Evolutionary conservation across 75 land plant species (phyloP), one percentile per base, ranked within the genome.

Genomic region (Larix kaempferi): DNA sequence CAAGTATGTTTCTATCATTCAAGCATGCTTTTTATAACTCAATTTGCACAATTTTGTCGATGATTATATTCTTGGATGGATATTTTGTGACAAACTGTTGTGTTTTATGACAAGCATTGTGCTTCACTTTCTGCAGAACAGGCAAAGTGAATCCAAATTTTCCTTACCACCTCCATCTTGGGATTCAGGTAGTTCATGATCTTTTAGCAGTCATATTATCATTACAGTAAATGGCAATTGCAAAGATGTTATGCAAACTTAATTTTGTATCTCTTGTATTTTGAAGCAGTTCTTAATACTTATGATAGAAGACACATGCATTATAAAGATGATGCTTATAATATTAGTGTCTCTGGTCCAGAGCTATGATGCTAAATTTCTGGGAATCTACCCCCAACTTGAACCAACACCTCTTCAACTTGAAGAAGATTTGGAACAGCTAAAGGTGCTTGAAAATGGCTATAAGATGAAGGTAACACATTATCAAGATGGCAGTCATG

Each of bases 401-500:
- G 83, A 87, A 23, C 81, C 99, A 62, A 89, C 99, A 17, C 95
- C 98, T 41, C 82, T 97, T 49, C 98, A 96, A 74, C 85, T 96
- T 8, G 95, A 94, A 79, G 99, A 94, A 85, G 99, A 97, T 83
- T 84, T 97, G 59, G 99, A 97, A 76, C 98, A 97, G 80, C 90
- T 97, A 23, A 97, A 97, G 81, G 98, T 97, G 60, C 91, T 97
- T 77, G 95, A 97, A 65, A 89, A 97, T 88, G 99, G 99, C 5
- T 97, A 94, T 83, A 97, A 92, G 67, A 91, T 97, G 93, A 97
- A 95, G 98, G 99, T 96, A 80, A 59, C 12, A 61, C 11, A 21
- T 39, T 2, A 41, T 22, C n/a, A 8, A 69, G 41, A 41, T 69
- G 35, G 22, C n/a, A 37, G 16, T 69, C 54, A 64, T 22, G 15